Evolutionary conservation across 768 basidiomycete genomes (phyloP).

Genomic region (Vararia minispora): DNA sequence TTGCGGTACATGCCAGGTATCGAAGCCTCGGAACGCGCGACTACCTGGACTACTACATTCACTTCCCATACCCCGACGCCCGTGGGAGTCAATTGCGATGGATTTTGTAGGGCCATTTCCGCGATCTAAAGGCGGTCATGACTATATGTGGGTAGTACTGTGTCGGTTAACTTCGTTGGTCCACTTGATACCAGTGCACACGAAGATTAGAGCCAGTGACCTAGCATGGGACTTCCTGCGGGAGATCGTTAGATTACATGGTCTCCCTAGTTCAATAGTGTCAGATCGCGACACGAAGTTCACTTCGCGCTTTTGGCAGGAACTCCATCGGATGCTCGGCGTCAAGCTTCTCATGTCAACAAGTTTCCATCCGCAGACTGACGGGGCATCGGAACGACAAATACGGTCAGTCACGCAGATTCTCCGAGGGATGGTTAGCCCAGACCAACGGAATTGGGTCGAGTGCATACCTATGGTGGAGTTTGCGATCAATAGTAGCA

Average conservation of each 20-base stretch:
- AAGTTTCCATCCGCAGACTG: constrained; percentile 31
- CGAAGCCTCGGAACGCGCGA: constrained; percentile 4
- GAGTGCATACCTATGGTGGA: constrained; percentile 11
- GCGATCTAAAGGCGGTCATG: constrained; percentile 12
- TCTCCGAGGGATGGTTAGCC: constrained; percentile 14
- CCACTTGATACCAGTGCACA: constrained; percentile 10
- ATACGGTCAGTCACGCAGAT: constrained; percentile 23
- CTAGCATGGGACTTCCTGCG: constrained; percentile 21
- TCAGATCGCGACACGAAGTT: constrained; percentile 19
- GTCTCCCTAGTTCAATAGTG: constrained; percentile 15
- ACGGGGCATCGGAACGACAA: constrained; percentile 24
- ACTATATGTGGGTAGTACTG: constrained; percentile 25
- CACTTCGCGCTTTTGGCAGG: constrained; percentile 19
- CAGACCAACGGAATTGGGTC: constrained; percentile 20
- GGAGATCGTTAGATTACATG: constrained; percentile 19
- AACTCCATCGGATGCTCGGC: constrained; percentile 16
- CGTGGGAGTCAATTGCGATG: too few relatives aligned
- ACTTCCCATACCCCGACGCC: constrained; percentile 20
- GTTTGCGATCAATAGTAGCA: constrained; percentile 18
- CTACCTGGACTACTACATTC: constrained; percentile 22
- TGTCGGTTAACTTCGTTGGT: constrained; percentile 23
- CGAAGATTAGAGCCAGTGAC: constrained; percentile 14
- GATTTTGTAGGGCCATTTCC: constrained; percentile 31
- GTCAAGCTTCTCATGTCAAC: constrained; percentile 23
- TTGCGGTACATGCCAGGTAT: constrained; percentile 15